A percentile compares a stretch with the other conserved stretches of the same genome.
Conservation (phyloP, 208 protist genomes). For the Endotrypanum monterogeii region DNA sequence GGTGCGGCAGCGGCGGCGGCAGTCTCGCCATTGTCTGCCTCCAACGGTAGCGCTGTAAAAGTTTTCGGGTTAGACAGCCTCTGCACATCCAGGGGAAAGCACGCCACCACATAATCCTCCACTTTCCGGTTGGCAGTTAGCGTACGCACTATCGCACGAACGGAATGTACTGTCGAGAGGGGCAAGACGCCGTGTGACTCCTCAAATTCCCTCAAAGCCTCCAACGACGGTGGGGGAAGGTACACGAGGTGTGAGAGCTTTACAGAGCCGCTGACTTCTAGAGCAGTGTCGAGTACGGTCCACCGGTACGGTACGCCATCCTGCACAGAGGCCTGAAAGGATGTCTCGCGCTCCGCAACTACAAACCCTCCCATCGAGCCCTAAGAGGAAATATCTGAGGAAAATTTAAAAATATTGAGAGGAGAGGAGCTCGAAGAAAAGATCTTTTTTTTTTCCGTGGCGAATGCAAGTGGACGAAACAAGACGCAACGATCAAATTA, state of each 20-base stretch:
- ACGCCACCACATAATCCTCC: conserved; percentile 59
- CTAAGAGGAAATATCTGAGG: not conserved
- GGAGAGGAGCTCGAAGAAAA: too few relatives aligned
- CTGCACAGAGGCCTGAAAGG: conserved; percentile 63
- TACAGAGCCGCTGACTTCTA: conserved; percentile 63
- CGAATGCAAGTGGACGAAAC: not conserved
- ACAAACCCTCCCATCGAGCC: conserved; percentile 25
- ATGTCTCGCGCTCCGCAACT: conserved; percentile 37
- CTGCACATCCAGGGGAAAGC: conserved; percentile 41
- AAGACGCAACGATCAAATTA: not conserved
- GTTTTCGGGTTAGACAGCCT: conserved; percentile 20
- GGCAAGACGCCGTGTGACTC: not conserved
- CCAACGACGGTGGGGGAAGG: conserved; percentile 53
- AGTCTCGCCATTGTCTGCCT: not conserved
- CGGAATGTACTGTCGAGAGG: conserved; percentile 23
- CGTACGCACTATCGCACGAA: conserved; percentile 52
- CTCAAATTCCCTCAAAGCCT: conserved; percentile 42
- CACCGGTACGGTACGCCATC: conserved; percentile 69
- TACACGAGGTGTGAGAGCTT: conserved; percentile 78
- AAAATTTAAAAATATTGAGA: not conserved
- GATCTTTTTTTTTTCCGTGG: not conserved
- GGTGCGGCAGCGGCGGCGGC: not conserved
- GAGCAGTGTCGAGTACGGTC: conserved; percentile 37
- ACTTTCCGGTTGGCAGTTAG: conserved; percentile 42
- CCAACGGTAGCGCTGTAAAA: conserved; percentile 4